Base-by-base conservation (phyloP, 2,329 filamentous ascomycete species). In the Claviceps sp. region DNA sequence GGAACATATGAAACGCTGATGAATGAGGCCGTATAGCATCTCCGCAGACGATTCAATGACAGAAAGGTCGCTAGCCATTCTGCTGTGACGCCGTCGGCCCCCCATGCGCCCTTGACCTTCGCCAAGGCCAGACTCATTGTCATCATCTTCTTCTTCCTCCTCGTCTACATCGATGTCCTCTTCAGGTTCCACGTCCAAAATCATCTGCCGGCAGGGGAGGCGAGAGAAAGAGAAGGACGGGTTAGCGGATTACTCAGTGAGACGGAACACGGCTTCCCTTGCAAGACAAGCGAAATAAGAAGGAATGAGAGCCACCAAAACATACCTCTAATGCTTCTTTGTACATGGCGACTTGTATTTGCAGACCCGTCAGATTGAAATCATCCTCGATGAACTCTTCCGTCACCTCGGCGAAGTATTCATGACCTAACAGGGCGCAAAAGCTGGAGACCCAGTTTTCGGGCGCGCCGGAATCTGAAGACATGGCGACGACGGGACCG, bases 311-410 rank as follows among this genome's bases (percentile, higher is more conserved):
- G 18, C 14, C 45, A 7, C n/a, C 24, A 44, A 34, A 11, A 56
- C 62, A 50, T 70, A 84, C 81, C 75, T 98, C 93, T 57, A 98
- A 73, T 13, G 93, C 93, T 71, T 98, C 93, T 71, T 97, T 98
- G 70, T 98, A 98, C 87, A 96, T 95, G 57, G 88, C 85, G 50
- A 98, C 93, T 71, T 97, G 91, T 55, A 84, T 86, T 70, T 95
- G 89, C 62, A 98, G 76, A 48, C 93, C 93, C 1, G 93, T 98
- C 58, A 98, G 76, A 70, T 98, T 98, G 77, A 98, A 98, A 70
- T 98, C 93, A 81, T 98, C 93, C 69, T 98, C 93, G 65, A 98
- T 97, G 63, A 98, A 98, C 64, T 98, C 93, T 71, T 98, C 93
- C 46, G 88, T 93, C 49, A 98, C 91, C 73, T 98, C 93, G 56